Conservation (phyloP, 495 filamentous ascomycete genomes). For the Penicillium alfredii region DNA sequence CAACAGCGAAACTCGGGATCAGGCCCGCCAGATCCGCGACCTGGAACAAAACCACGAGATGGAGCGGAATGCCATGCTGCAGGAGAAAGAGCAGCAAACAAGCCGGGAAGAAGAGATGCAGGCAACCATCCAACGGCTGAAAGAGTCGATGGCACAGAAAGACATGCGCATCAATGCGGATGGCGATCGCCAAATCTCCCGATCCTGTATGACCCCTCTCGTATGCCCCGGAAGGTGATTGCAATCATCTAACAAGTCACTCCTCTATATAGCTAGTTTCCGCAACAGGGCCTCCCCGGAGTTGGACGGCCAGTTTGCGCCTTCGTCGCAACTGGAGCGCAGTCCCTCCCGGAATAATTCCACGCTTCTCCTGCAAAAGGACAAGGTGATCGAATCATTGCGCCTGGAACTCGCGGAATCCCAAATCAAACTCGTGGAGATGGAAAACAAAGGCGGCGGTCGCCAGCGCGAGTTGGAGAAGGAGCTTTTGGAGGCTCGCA, state of each 20-base stretch:
- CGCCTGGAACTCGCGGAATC: slow-evolving; percentile 87
- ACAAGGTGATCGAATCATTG: slow-evolving; percentile 89
- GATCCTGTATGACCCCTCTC: slow-evolving; percentile 55
- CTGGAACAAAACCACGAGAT: slow-evolving; percentile 84
- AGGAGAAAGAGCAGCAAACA: slow-evolving; percentile 83
- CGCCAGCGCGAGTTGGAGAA: slow-evolving; percentile 82
- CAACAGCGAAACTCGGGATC: slow-evolving; percentile 72
- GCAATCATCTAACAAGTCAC: slow-evolving; percentile 7
- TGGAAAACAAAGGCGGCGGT: slow-evolving; percentile 85
- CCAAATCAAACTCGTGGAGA: slow-evolving; percentile 91
- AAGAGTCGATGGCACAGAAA: slow-evolving; percentile 76
- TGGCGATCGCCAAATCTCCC: slow-evolving; percentile 57
- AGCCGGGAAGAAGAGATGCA: slow-evolving; percentile 85
- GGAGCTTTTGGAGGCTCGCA: slow-evolving; percentile 77
- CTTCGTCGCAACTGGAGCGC: slow-evolving; percentile 72
- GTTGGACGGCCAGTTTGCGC: slow-evolving; percentile 73
- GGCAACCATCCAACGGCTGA: slow-evolving; percentile 77
- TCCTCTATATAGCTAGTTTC: slow-evolving; percentile 46
- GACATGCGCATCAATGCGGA: slow-evolving; percentile 53
- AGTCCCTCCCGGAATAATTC: slow-evolving; percentile 81
- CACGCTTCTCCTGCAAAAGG: slow-evolving; percentile 85
- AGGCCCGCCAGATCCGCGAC: slow-evolving; percentile 73
- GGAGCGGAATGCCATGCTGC: slow-evolving; percentile 78
- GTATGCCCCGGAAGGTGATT: no score
- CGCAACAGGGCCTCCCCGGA: slow-evolving; percentile 44